Conservation (phyloP, 305 asterid genomes). For the Solanum hybrid region DNA sequence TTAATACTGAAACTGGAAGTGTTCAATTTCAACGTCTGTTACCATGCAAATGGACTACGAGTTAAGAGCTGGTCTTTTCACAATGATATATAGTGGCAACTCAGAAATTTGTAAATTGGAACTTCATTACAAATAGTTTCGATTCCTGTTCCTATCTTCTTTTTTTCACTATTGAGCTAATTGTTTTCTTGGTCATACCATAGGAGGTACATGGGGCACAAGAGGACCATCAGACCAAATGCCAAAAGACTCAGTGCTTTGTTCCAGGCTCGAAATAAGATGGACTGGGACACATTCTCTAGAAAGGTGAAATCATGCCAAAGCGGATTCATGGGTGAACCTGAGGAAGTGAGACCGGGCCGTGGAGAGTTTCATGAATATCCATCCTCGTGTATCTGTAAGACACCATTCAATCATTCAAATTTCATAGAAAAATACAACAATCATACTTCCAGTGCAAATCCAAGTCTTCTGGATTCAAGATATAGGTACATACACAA, state of each 20-base stretch:
- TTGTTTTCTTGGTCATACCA: not conserved
- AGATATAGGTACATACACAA: conserved; percentile 12
- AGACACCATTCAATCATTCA: conserved; percentile 40
- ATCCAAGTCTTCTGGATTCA: not conserved
- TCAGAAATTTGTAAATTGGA: not conserved
- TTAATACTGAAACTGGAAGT: not conserved
- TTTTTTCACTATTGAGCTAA: not conserved
- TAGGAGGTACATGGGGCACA: conserved; percentile 97
- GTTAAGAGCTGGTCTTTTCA: not conserved
- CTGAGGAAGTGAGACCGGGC: conserved; percentile 87
- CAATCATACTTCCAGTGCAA: not conserved
- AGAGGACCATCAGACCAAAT: conserved; percentile 92
- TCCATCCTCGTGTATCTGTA: conserved; percentile 88
- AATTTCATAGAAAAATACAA: conserved; percentile 1
- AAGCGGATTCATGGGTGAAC: conserved; percentile 98
- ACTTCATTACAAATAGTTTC: not conserved
- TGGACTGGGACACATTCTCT: conserved; percentile 83
- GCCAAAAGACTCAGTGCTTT: conserved; percentile 80
- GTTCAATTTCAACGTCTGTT: not conserved
- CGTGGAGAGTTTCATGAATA: conserved; percentile 92
- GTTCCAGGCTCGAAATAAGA: conserved; percentile 48
- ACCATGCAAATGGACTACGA: not conserved
- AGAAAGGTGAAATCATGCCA: conserved; percentile 83
- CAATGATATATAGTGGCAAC: not conserved
- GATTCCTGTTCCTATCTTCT: not conserved